Conservation (phyloP, 257 asterid genomes). For the Ligustrum vulgare region DNA sequence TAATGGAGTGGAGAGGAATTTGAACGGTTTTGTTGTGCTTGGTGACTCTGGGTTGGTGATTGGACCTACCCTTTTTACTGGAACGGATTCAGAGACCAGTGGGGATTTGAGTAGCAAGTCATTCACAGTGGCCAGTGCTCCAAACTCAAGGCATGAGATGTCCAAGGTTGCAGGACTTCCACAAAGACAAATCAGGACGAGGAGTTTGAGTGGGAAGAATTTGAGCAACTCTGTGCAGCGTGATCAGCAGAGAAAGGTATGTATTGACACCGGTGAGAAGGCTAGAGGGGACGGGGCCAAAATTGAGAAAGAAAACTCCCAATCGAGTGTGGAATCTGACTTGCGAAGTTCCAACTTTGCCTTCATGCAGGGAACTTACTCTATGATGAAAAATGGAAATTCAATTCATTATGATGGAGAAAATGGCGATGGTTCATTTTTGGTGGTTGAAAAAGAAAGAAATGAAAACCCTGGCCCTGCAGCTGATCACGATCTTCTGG, state of each 20-base stretch:
- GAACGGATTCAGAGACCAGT: constrained; percentile 56
- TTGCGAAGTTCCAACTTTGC: constrained; percentile 70
- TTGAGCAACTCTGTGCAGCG: constrained; percentile 37
- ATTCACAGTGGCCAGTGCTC: constrained; percentile 73
- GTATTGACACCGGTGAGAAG: constrained; percentile 48
- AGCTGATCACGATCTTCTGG: constrained; percentile 46
- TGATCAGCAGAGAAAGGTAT: constrained; percentile 44
- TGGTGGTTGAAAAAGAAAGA: constrained; percentile 47
- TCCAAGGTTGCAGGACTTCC: constrained; percentile 33
- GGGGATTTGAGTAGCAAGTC: constrained; percentile 79
- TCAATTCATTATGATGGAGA: constrained; percentile 49
- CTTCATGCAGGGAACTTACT: constrained; percentile 67
- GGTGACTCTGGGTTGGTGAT: constrained; percentile 37
- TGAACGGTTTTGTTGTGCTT: constrained; percentile 36
- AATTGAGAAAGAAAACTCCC: constrained; percentile 84
- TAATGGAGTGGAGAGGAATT: constrained; percentile 43
- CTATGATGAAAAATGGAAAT: constrained; percentile 46
- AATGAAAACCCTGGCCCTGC: constrained; percentile 43
- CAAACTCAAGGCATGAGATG: constrained; percentile 41
- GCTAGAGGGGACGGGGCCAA: constrained; percentile 67
- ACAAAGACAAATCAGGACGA: constrained; percentile 38
- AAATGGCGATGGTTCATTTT: constrained; percentile 53
- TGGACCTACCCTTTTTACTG: constrained; percentile 35
- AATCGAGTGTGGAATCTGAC: constrained; percentile 94
- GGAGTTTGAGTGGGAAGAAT: constrained; percentile 49